Evolutionary conservation across 2,329 filamentous ascomycete species (phyloP).

Genomic region (Lachnellula arida): DNA sequence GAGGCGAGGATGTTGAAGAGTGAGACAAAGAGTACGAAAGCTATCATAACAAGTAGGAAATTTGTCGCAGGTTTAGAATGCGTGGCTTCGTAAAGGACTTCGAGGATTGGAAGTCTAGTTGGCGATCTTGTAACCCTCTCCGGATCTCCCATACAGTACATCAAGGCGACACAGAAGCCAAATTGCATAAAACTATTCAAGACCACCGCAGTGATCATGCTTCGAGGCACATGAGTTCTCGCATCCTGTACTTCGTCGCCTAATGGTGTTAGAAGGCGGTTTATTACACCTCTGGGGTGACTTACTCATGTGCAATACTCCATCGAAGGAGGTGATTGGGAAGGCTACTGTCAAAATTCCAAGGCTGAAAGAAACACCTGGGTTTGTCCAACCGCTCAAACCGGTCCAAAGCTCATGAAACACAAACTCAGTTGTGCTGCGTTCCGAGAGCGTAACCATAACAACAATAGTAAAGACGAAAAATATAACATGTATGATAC

Average conservation of each 20-base stretch:
- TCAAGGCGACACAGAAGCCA: slow-evolving; percentile 29
- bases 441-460: slow-evolving; percentile 29
- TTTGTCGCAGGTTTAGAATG: slow-evolving; percentile 39
- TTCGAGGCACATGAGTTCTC: slow-evolving; percentile 39
- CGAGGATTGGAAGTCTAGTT: slow-evolving; percentile 44
- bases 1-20: slow-evolving; percentile 25
- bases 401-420: slow-evolving; percentile 28
- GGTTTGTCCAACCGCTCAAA: slow-evolving; percentile 26
- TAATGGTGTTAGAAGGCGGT: neutral
- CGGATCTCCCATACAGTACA: slow-evolving; percentile 33
- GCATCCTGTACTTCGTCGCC: slow-evolving; percentile 37
- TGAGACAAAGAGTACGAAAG: slow-evolving; percentile 2
- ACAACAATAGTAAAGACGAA: slow-evolving; percentile 39
- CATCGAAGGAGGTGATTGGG: slow-evolving; percentile 25
- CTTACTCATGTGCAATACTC: slow-evolving; percentile 33
- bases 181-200: slow-evolving; percentile 44
- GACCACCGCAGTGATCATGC: slow-evolving; percentile 39
- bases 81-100: slow-evolving; percentile 45
- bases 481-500: slow-evolving; percentile 40
- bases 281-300: neutral
- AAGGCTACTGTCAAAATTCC: slow-evolving; percentile 30
- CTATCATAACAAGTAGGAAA: slow-evolving; percentile 41
- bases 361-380: slow-evolving; percentile 32
- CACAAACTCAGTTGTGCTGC: slow-evolving; percentile 17
- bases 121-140: slow-evolving; percentile 34